Conservation (phyloP, 352 stramenopile species). For the Pythium biforme region DNA sequence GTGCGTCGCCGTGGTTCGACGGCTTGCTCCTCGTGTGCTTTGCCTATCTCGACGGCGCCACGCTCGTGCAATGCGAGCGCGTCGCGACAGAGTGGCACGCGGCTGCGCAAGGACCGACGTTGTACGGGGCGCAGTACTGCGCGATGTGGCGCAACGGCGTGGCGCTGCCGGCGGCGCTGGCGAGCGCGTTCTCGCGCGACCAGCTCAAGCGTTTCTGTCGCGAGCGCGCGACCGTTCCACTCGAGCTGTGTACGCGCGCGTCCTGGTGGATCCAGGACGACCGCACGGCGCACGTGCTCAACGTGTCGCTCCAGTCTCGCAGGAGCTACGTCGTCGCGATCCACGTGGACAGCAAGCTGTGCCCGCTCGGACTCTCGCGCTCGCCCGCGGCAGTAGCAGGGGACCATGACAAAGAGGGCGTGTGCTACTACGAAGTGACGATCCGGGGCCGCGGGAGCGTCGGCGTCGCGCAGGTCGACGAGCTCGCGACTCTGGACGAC, state of each 20-base stretch:
- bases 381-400: too few species aligned
- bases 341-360: slow-evolving; percentile 16
- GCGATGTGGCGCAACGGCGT: slow-evolving; percentile 14
- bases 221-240: slow-evolving; percentile 12
- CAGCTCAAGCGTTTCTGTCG: slow-evolving; percentile 23
- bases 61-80: slow-evolving; percentile 23
- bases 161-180: slow-evolving; percentile 3
- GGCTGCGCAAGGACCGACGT: slow-evolving; percentile 6
- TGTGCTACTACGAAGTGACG: slow-evolving; percentile 38
- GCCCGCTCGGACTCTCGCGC: slow-evolving; percentile 8
- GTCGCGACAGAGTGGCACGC: slow-evolving; percentile 26
- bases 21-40: slow-evolving; percentile 25
- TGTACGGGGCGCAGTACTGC: slow-evolving; percentile 32
- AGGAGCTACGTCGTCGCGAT: slow-evolving; percentile 30
- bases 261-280: slow-evolving; percentile 20
- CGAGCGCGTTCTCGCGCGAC: background rate
- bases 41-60: slow-evolving; percentile 26
- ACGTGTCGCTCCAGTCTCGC: slow-evolving; percentile 25
- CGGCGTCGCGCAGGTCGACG: slow-evolving; percentile 24
- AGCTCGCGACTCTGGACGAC: slow-evolving; percentile 20
- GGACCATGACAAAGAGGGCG: background rate
- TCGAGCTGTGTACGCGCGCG: slow-evolving; percentile 29
- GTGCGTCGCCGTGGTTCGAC: slow-evolving; percentile 5
- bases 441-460: slow-evolving; percentile 31
- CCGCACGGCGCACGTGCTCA: slow-evolving; percentile 25